Base-by-base conservation (phyloP, 2,329 filamentous ascomycete genomes). In the Rhinocladiella similis region DNA sequence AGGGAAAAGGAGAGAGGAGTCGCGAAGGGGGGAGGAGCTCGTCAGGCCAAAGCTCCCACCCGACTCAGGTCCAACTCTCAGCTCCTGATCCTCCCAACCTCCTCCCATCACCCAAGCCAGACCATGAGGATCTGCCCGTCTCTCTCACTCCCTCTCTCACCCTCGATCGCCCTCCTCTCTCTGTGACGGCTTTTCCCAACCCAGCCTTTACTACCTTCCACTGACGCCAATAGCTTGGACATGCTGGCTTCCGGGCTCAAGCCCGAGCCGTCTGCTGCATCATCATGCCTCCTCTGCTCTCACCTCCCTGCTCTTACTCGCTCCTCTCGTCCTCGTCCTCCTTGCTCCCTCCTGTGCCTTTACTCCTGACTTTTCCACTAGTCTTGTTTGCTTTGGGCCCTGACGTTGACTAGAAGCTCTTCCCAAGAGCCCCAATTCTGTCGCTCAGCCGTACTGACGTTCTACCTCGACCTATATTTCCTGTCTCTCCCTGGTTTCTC, bases 321-420 rank as follows among this genome's bases (percentile, higher is more conserved):
- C 54, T 49, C 56, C 51, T 46, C 49, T 41, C 41, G 19, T 41
- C 18, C 49, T 41, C 41, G 12, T 41, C 18, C 36, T 43, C 35
- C 35, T 50, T 25, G 48, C 43, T 59, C 46, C 19, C 43, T 49
- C 46, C 50, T 56, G 39, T 49, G 27, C 33, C 45, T 41, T 46
- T 22, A 25, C 20, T 35, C 52, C 52, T 41, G 36, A 54, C 19
- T n/a, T 33, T 42, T 47, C 41, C 22, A n/a, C 38, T 41, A 41
- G 38, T 41, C n/a, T 41, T 16, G 18, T 19, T 12, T 41, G 38
- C 38, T 12, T 12, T 18, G 38, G 27, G 50, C 53, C 59, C 59
- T 62, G 59, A 62, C 59, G 59, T 62, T 50, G 56, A 56, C 56
- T 36, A 50, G 42, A 47, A 55, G 54, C 53, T 56, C 48, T 50